Conservation (phyloP, 257 asterid species). For the Scutellaria barbata region DNA sequence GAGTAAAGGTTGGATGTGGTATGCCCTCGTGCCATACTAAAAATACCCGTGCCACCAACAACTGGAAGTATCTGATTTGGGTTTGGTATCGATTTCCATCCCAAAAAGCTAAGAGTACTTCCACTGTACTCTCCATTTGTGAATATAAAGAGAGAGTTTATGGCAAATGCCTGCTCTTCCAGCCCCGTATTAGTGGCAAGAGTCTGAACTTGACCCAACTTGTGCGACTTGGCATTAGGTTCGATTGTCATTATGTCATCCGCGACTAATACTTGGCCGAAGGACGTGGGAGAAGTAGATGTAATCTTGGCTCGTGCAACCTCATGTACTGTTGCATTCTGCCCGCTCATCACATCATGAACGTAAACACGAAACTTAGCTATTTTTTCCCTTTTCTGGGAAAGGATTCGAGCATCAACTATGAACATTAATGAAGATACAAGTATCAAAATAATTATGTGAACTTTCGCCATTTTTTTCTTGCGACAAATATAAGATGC, state of each 20-base stretch:
- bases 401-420: neutral
- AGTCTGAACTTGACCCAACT: slow-evolving; percentile 18
- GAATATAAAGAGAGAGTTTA: neutral
- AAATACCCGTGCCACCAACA: slow-evolving; percentile 12
- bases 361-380: neutral
- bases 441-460: too few species aligned
- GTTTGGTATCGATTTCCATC: neutral
- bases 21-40: neutral
- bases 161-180: neutral
- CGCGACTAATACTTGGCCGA: neutral
- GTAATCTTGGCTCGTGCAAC: slow-evolving; percentile 16
- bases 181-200: neutral
- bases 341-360: neutral
- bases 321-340: neutral
- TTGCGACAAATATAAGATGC: too few species aligned
- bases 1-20: neutral
- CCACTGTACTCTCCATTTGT: neutral
- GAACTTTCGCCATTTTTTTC: too few species aligned
- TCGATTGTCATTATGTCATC: neutral
- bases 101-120: neutral
- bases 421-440: neutral
- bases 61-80: neutral
- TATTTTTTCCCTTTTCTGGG: neutral
- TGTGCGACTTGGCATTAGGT: neutral
- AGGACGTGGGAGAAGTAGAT: neutral